phyloP scores from a whole-genome alignment of 2,329 filamentous ascomycete species.

The Ophiocordyceps camponoti-saundersi region DNA sequence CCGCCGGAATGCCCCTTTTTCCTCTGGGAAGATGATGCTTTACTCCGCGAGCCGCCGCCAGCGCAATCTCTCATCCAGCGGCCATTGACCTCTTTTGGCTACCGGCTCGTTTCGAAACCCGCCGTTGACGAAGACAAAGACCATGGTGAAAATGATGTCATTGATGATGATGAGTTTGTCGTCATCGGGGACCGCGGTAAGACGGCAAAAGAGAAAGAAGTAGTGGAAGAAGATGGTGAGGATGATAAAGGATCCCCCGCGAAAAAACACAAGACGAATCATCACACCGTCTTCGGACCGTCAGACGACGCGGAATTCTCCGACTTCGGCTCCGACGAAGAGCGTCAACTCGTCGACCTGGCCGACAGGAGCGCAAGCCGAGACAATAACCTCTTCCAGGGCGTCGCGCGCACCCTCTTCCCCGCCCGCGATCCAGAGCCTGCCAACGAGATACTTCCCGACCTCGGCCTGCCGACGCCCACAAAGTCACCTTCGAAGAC shows the following conservation, averaged over 20 bases:
- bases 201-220: no score
- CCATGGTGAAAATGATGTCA: slow-evolving; percentile 12
- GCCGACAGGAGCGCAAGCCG: slow-evolving; percentile 17
- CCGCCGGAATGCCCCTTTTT: slow-evolving; percentile 22
- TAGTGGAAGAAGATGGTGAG: no score
- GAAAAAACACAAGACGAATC: slow-evolving; percentile 1
- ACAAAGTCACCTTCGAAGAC: slow-evolving; percentile 1
- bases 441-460: slow-evolving; percentile 15
- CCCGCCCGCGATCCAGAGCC: slow-evolving; percentile 7
- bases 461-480: slow-evolving; percentile 4
- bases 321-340: slow-evolving; percentile 21
- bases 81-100: no score
- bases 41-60: slow-evolving; percentile 11
- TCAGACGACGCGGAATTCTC: slow-evolving; percentile 9
- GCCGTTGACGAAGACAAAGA: slow-evolving; percentile 6
- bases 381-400: slow-evolving; percentile 8
- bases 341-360: slow-evolving; percentile 17
- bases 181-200: slow-evolving; percentile 5
- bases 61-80: neutral
- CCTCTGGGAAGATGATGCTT: slow-evolving; percentile 24
- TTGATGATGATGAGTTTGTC: slow-evolving; percentile 11
- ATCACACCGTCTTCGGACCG: neutral
- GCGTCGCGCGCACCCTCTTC: slow-evolving; percentile 18
- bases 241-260: no score
- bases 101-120: no score